These are phyloP conservation scores for Yamadazyma phyllophila DNA, from an alignment of 805 yeast genomes.

Conservation along the genomic window DNA sequence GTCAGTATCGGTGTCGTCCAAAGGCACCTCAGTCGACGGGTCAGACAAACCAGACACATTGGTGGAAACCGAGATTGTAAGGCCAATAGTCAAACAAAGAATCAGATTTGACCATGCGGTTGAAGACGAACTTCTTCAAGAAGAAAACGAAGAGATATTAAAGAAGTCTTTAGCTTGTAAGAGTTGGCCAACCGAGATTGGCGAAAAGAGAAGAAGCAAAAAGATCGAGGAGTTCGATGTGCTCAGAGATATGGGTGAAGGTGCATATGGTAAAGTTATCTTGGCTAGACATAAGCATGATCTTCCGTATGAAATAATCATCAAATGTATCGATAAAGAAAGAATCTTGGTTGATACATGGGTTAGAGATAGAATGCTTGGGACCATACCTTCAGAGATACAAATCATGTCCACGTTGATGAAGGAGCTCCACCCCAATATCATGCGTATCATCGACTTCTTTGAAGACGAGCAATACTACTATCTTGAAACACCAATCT, in stretches of 20 bases:
- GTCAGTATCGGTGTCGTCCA: slow-evolving; percentile 41
- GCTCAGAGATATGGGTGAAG: slow-evolving; percentile 84
- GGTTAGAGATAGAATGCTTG: slow-evolving; percentile 89
- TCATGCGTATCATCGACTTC: slow-evolving; percentile 80
- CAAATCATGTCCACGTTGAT: slow-evolving; percentile 85
- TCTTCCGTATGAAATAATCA: slow-evolving; percentile 63
- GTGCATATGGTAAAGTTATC: slow-evolving; percentile 94
- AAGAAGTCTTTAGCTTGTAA: slow-evolving; percentile 34
- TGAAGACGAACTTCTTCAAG: slow-evolving; percentile 42
- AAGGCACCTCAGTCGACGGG: slow-evolving; percentile 16
- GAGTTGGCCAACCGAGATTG: slow-evolving; percentile 53
- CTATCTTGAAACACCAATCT: slow-evolving; percentile 88
- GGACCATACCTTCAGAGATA: slow-evolving; percentile 95
- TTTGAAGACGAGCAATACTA: slow-evolving; percentile 90
- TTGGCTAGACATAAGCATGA: slow-evolving; percentile 68
- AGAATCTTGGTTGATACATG: slow-evolving; percentile 94
- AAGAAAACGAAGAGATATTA: slow-evolving; percentile 46
- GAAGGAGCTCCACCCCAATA: slow-evolving; percentile 79
- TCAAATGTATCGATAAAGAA: slow-evolving; percentile 88
- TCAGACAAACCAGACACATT: too few species aligned
- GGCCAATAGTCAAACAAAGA: neutral
- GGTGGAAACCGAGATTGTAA: neutral
- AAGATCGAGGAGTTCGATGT: slow-evolving; percentile 68
- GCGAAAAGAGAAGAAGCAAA: slow-evolving; percentile 67
- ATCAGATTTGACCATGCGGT: slow-evolving; percentile 12